Base-by-base conservation (phyloP, 805 yeast species). In the Wickerhamiella azyma region DNA sequence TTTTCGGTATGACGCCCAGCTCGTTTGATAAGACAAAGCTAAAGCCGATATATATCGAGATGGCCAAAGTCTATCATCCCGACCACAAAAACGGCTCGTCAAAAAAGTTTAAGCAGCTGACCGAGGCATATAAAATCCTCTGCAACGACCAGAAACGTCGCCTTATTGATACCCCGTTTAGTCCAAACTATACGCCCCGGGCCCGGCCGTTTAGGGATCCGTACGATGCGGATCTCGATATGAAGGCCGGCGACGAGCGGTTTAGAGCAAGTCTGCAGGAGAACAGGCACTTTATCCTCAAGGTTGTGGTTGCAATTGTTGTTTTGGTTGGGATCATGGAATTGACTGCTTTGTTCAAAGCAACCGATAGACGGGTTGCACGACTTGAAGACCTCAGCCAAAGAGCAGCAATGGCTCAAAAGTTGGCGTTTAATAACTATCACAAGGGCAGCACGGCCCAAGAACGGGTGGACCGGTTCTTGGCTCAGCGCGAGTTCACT, bases 21-120 rank as follows among this genome's bases (percentile, higher is more conserved):
- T 58, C 58, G 19, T 60, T 71, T 37, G 70, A 70, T 46, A 59
- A 59, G 42, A 60, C 54, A 9, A 51, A 59, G 26, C 61, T 79
- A 42, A 74, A 74, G 49, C 51, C 63, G 21, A 70, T 70, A 39
- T 81, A 79, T 55, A 74, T 72, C 52, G 67, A 72, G 45, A 65
- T 76, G 40, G 86, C 86, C 9, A 83, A 81, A 59, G 57, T 77
- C 9, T 86, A 86, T 55, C 96, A 86, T 59, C 96, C 96, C 0
- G 96, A 86, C 57, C 29, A 36, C n/a, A n/a, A n/a, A 5, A 36
- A 32, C 39, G 28, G 36, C 14, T 32, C 33, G 3, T 7, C 14
- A 2, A 11, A 11, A 5, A 55, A 81, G 59, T 76, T 85, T 72
- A 66, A 75, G 53, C 59, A 66, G 39, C 58, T 78, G 1, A 67